Evolutionary conservation across 73 alveolate genomes (phyloP).

Genomic region (Uronychia binucleata): DNA sequence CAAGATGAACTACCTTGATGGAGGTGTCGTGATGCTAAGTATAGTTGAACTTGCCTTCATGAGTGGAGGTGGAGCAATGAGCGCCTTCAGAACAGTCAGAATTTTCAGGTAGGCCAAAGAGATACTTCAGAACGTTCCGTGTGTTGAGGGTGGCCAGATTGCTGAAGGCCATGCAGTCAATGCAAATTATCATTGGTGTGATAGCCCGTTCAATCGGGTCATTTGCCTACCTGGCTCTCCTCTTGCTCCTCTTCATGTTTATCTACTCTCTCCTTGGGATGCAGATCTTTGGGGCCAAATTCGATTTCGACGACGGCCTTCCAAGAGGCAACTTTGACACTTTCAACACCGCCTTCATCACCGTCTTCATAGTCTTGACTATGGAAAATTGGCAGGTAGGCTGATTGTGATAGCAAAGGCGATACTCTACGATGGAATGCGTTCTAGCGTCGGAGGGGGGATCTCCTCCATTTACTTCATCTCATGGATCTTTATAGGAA

Average conservation of each 20-base stretch:
- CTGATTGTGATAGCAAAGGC: too few relatives aligned
- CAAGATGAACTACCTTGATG: constrained; percentile 86
- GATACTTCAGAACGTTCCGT: constrained; percentile 68
- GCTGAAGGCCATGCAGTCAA: constrained; percentile 70
- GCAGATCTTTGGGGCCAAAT: constrained; percentile 84
- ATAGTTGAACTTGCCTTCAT: constrained; percentile 67
- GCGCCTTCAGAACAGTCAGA: constrained; percentile 79
- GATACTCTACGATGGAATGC: constrained; percentile 59
- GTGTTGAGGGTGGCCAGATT: constrained; percentile 82
- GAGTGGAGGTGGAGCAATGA: constrained; percentile 59
- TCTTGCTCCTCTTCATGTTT: constrained; percentile 70
- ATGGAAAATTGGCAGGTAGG: constrained; percentile 81
- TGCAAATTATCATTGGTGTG: constrained; percentile 72
- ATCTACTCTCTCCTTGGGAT: constrained; percentile 79
- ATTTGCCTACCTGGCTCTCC: constrained; percentile 63
- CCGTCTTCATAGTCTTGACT: constrained; percentile 76
- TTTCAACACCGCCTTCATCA: constrained; percentile 72
- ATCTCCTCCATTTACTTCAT: constrained; percentile 77
- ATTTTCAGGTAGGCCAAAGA: constrained; percentile 34
- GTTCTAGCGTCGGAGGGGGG: constrained; percentile 24
- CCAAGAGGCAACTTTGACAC: constrained; percentile 71
- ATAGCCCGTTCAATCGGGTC: constrained; percentile 58
- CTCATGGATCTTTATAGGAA: constrained; percentile 95
- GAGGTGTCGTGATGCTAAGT: constrained; percentile 67
- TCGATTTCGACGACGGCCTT: constrained; percentile 13